Base-by-base conservation (phyloP, 192 early-diverging fungal species). In the Coemansia sp. region DNA sequence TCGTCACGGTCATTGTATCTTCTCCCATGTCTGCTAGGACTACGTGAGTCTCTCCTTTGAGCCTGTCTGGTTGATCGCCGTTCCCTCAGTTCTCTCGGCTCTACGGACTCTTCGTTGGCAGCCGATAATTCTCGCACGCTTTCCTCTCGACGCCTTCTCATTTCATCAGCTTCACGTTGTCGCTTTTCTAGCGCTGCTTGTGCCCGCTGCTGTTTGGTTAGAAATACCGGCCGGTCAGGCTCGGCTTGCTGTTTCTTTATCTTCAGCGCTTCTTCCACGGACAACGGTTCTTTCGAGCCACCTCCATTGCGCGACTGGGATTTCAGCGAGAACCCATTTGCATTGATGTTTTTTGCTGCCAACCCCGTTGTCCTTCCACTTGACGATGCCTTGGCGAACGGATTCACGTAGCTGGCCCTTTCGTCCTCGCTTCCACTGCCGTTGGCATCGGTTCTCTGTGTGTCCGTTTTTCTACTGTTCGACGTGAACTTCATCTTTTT, bases 191-290 rank as follows among this genome's bases (percentile, higher is more conserved):
- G 75, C 6, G 97, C 97, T 40, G 91, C 62, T 62, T 92, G 85
- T 25, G 90, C 90, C 15, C 97, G 85, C 73, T 99, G 89, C 73
- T 91, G 92, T 73, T 99, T 99, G 15, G 91, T 91, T 64, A 99
- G 58, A 62, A 97, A 99, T 42, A 82, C 74, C 2, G 79, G 79
- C 17, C 55, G 40, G 5, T 34, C 46, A 29, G 74, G 71, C 63
- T 73, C 79, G 14, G 61, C 62, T 40, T 61, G 46, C 45, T 70
- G 49, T 5, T 46, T 68, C 29, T 56, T 73, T n/a, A 74, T 33
- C 29, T 61, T 73, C 29, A 75, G 60, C 42, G 71, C 74, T 22
- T 82, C 79, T 33, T 82, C 79, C 17, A 76, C 62, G 1, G 79
- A 82, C 42, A 82, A 34, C 36, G 79, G 79, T 1, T 20, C 23